Evolutionary conservation across 116 monocot species (phyloP).

Genomic region (Trichopus zeylanicus): DNA sequence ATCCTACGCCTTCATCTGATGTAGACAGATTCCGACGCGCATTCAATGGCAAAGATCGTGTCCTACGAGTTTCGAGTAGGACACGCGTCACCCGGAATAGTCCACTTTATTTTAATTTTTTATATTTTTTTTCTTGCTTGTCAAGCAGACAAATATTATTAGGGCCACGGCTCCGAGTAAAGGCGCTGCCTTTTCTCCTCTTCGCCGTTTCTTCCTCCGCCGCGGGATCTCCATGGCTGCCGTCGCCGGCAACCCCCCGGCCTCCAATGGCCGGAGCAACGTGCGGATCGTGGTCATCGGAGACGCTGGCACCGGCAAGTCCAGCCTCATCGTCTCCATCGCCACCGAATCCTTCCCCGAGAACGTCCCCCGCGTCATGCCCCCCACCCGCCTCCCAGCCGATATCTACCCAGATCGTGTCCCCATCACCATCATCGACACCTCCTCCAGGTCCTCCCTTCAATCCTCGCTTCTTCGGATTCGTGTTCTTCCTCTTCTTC

Average conservation of each 20-base stretch:
- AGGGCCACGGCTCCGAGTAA: no score
- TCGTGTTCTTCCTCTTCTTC: not conserved
- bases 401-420: constrained; percentile 92
- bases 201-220: no score
- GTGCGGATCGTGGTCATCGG: constrained; percentile 82
- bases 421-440: constrained; percentile 92
- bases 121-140: no score
- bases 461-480: not conserved
- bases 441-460: constrained; percentile 50
- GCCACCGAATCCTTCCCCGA: constrained; percentile 87
- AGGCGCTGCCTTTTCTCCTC: no score
- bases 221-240: not conserved
- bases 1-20: no score
- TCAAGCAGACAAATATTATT: no score
- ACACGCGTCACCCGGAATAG: no score
- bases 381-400: constrained; percentile 74
- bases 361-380: constrained; percentile 53
- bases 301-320: constrained; percentile 77
- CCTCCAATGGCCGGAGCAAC: constrained; percentile 39
- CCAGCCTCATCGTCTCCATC: constrained; percentile 76
- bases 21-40: no score
- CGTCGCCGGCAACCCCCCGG: not conserved
- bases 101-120: no score
- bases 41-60: no score
- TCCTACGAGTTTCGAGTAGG: no score